Percentiles rank a stretch among this genome's conserved stretches.
Conservation (phyloP, 1,139 yeast genomes). For the Komagataea norvegica region DNA sequence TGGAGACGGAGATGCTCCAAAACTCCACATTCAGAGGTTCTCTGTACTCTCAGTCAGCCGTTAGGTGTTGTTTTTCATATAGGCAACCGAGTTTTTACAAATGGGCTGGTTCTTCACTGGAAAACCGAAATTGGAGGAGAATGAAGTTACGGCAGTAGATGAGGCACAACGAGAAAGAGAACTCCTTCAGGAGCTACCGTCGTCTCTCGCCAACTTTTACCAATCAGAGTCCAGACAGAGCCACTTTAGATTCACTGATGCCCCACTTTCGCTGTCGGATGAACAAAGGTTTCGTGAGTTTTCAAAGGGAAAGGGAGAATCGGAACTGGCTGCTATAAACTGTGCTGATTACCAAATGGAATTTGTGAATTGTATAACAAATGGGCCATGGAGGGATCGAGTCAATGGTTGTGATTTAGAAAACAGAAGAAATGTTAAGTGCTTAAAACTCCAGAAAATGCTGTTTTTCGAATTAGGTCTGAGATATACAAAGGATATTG, state of each 20-base stretch:
- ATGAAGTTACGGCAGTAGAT: not conserved
- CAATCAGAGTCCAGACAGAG: not conserved
- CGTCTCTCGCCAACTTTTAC: constrained; percentile 2
- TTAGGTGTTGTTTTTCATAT: no score
- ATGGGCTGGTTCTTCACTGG: constrained; percentile 11
- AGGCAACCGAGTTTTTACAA: not conserved
- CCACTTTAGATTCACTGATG: constrained; percentile 1
- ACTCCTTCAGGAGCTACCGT: constrained; percentile 6
- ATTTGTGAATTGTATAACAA: constrained; percentile 22
- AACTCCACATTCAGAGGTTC: no score
- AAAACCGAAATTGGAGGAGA: not conserved
- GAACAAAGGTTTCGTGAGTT: not conserved
- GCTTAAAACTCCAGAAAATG: constrained; percentile 32
- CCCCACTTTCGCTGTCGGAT: not conserved
- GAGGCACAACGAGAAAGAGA: not conserved
- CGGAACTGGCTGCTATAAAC: constrained; percentile 15
- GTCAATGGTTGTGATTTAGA: constrained; percentile 20
- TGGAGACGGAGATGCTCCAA: no score
- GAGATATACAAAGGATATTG: constrained; percentile 24
- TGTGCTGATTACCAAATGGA: constrained; percentile 26
- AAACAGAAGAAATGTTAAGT: constrained; percentile 21
- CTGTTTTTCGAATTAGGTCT: constrained; percentile 32
- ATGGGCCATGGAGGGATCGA: constrained; percentile 22
- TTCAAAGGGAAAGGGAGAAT: constrained; percentile 1
- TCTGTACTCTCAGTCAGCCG: no score